Percentiles rank a stretch among this genome's conserved stretches.
These are phyloP conservation scores for Saccharomycopsis sp. DNA, from an alignment of 805 yeast genomes.

Conservation along the genomic window DNA sequence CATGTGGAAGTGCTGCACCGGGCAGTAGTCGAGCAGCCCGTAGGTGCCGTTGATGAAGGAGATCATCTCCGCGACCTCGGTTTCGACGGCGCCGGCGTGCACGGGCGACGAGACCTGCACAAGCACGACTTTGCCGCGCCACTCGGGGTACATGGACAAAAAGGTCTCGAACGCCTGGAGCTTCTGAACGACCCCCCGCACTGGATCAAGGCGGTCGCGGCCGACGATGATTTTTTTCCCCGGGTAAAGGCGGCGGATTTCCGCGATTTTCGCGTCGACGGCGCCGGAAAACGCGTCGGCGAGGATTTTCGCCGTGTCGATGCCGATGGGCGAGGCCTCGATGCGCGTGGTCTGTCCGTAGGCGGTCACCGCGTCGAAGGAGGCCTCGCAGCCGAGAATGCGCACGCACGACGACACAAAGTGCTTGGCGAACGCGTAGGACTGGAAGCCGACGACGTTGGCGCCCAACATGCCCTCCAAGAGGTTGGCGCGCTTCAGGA, in stretches of 20 bases:
- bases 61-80: slow-evolving; percentile 76
- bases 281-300: slow-evolving; percentile 41
- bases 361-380: slow-evolving; percentile 49
- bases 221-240: slow-evolving; percentile 82
- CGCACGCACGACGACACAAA: slow-evolving; percentile 87
- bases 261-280: slow-evolving; percentile 56
- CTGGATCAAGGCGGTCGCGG: slow-evolving; percentile 85
- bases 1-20: slow-evolving; percentile 90
- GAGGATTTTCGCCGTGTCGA: slow-evolving; percentile 66
- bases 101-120: slow-evolving; percentile 90
- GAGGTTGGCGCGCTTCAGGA: slow-evolving; percentile 74
- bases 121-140: slow-evolving; percentile 79
- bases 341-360: slow-evolving; percentile 75
- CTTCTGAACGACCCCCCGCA: slow-evolving; percentile 91
- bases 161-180: slow-evolving; percentile 86
- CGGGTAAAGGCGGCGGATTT: slow-evolving; percentile 55
- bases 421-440: slow-evolving; percentile 81
- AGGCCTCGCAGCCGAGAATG: slow-evolving; percentile 73
- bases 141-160: slow-evolving; percentile 84
- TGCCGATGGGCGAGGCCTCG: slow-evolving; percentile 81
- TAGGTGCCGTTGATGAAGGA: slow-evolving; percentile 76
- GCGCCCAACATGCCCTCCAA: slow-evolving; percentile 91
- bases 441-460: slow-evolving; percentile 79
- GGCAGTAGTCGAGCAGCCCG: slow-evolving; percentile 76
- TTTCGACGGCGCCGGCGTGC: slow-evolving; percentile 44